These are phyloP conservation scores for Camellia japonica DNA, from an alignment of 148 eudicot species.

Conservation along the genomic window DNA sequence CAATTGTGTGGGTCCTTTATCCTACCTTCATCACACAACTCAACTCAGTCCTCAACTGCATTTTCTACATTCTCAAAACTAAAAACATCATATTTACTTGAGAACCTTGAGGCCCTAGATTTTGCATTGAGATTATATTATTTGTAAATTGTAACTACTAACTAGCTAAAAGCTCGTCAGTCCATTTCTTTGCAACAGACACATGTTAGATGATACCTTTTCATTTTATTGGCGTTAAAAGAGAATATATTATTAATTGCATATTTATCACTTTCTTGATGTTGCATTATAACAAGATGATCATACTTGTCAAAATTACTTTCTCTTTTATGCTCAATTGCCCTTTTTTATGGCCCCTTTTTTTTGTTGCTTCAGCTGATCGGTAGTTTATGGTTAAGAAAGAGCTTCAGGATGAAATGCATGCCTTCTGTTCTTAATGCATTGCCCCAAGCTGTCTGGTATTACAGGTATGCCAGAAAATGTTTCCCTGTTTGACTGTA, in stretches of 20 bases:
- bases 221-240: neutral
- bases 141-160: too few relatives aligned
- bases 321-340: neutral
- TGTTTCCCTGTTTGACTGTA: neutral
- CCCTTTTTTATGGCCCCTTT: neutral
- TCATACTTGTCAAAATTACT: neutral
- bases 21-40: too few relatives aligned
- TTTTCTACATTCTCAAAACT: too few relatives aligned
- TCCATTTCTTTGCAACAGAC: neutral
- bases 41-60: too few relatives aligned
- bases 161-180: neutral
- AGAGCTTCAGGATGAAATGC: slow-evolving; percentile 7
- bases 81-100: too few relatives aligned
- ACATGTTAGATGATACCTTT: neutral
- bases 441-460: neutral
- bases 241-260: neutral
- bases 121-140: neutral
- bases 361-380: neutral
- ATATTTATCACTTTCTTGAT: neutral
- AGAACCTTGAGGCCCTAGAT: too few relatives aligned
- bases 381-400: neutral
- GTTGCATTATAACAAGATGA: neutral
- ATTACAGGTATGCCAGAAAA: slow-evolving; percentile 3
- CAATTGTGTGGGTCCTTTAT: too few relatives aligned
- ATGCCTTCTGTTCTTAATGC: neutral